These are phyloP conservation scores for Sporothrix pallida DNA, from an alignment of 2,329 filamentous ascomycete species.

Conservation along the genomic window DNA sequence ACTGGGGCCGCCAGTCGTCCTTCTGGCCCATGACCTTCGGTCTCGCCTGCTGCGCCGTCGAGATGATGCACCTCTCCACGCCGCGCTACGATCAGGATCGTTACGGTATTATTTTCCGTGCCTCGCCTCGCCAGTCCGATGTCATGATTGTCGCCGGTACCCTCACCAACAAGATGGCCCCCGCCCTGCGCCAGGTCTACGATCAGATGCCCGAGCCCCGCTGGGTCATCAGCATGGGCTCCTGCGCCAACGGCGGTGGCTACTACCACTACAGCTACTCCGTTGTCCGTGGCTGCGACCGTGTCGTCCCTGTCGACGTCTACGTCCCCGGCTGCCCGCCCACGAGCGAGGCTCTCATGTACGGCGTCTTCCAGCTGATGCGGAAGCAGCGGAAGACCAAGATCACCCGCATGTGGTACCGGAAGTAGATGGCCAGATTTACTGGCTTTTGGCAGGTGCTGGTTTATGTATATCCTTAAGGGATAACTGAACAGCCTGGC, in stretches of 20 bases:
- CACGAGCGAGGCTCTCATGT: constrained; percentile 55
- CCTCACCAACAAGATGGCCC: constrained; percentile 95
- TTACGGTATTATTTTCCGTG: constrained; percentile 87
- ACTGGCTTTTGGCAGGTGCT: neutral
- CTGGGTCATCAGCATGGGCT: constrained; percentile 78
- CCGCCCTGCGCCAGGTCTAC: constrained; percentile 86
- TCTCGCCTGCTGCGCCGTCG: constrained; percentile 85
- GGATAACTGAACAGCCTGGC: neutral
- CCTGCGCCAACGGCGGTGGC: constrained; percentile 72
- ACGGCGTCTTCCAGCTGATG: constrained; percentile 70
- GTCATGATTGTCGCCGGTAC: constrained; percentile 95
- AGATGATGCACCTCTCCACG: constrained; percentile 92
- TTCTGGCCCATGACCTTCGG: constrained; percentile 90
- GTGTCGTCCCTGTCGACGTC: constrained; percentile 70
- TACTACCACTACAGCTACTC: constrained; percentile 78
- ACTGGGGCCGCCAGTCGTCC: constrained; percentile 84
- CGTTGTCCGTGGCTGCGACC: constrained; percentile 68
- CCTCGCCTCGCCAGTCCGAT: constrained; percentile 84
- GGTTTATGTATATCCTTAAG: neutral
- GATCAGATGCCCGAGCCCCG: constrained; percentile 94
- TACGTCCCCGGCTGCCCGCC: constrained; percentile 69
- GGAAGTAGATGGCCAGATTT: constrained; percentile 48
- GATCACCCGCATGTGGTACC: constrained; percentile 57
- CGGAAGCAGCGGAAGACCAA: constrained; percentile 67
- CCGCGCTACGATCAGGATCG: constrained; percentile 90